Percentiles rank a stretch among this genome's conserved stretches.
Conservation (phyloP, 1,139 yeast species). For the Tardiomyces blankii region DNA sequence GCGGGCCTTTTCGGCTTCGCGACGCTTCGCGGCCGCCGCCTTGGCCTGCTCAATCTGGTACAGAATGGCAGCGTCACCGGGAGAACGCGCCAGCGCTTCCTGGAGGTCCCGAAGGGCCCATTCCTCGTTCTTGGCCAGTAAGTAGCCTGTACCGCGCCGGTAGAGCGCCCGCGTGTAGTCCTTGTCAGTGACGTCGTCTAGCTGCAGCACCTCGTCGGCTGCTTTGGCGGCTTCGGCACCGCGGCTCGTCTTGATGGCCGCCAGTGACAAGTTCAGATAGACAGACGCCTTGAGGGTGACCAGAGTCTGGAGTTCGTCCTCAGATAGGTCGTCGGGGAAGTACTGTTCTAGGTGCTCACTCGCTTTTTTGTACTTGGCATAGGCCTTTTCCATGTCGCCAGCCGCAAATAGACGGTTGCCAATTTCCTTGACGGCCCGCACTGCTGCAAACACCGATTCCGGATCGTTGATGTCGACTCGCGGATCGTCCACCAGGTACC, state of each 20-base stretch:
- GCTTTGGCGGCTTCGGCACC: conserved; percentile 49
- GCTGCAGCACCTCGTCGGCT: conserved; percentile 42
- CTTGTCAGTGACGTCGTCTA: conserved; percentile 44
- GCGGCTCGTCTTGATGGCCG: conserved; percentile 49
- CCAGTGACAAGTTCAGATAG: conserved; percentile 42
- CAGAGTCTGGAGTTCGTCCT: conserved; percentile 39
- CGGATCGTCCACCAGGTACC: conserved; percentile 61
- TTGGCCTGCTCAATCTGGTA: conserved; percentile 57
- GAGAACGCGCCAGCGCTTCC: conserved; percentile 52
- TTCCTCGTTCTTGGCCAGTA: conserved; percentile 55
- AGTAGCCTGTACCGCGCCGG: conserved; percentile 69
- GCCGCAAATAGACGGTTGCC: conserved; percentile 69
- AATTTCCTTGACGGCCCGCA: conserved; percentile 55
- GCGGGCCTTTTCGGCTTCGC: conserved; percentile 66
- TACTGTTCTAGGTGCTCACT: conserved; percentile 56
- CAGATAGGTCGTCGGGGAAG: conserved; percentile 23
- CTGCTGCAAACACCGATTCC: conserved; percentile 56
- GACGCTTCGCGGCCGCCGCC: conserved; percentile 39
- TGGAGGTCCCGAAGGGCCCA: conserved; percentile 55
- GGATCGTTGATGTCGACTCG: conserved; percentile 49
- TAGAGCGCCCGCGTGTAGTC: conserved; percentile 73
- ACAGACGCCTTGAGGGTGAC: conserved; percentile 38
- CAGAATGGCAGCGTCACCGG: conserved; percentile 61
- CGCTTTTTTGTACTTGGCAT: conserved; percentile 63
- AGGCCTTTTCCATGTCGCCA: conserved; percentile 45